A percentile compares a stretch with the other conserved stretches of the same genome.
These are phyloP conservation scores for Stachybotrys echinatus DNA, from an alignment of 2,329 filamentous ascomycete species.

Conservation along the genomic window DNA sequence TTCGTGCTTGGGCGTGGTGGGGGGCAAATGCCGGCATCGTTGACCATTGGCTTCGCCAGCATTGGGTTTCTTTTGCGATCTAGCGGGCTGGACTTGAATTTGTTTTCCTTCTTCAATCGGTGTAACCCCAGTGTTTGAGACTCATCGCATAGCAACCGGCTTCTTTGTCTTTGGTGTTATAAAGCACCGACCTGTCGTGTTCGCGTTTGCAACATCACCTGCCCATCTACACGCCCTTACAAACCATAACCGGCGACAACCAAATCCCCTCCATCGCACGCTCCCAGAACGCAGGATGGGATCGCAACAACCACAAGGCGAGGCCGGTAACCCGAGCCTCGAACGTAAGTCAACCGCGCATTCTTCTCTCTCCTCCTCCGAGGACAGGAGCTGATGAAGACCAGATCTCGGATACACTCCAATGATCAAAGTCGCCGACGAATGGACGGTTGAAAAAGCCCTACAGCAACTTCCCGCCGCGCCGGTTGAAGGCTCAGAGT, in stretches of 20 bases:
- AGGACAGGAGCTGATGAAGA: not conserved
- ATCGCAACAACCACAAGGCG: not conserved
- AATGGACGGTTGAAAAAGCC: slow-evolving; percentile 57
- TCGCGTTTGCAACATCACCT: too few relatives aligned
- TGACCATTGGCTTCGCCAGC: not conserved
- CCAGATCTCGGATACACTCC: slow-evolving; percentile 28
- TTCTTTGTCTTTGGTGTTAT: too few relatives aligned
- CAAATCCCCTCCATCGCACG: too few relatives aligned
- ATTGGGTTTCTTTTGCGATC: not conserved
- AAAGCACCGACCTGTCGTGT: too few relatives aligned
- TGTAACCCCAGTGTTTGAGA: too few relatives aligned
- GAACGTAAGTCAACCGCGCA: not conserved
- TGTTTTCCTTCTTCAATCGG: too few relatives aligned
- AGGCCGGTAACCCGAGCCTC: not conserved
- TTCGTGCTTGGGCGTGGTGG: not conserved
- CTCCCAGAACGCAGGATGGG: slow-evolving; percentile 17
- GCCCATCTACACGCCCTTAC: too few relatives aligned
- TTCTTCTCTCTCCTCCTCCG: not conserved
- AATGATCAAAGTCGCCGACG: slow-evolving; percentile 33
- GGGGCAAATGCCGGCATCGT: not conserved
- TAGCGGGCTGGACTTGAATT: too few relatives aligned
- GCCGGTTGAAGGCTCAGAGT: slow-evolving; percentile 56
- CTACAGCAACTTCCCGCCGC: slow-evolving; percentile 57
- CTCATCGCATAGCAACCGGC: too few relatives aligned
- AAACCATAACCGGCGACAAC: too few relatives aligned